These are phyloP conservation scores for Tagetes erecta DNA, from an alignment of 129 eudicot genomes.

Conservation along the genomic window DNA sequence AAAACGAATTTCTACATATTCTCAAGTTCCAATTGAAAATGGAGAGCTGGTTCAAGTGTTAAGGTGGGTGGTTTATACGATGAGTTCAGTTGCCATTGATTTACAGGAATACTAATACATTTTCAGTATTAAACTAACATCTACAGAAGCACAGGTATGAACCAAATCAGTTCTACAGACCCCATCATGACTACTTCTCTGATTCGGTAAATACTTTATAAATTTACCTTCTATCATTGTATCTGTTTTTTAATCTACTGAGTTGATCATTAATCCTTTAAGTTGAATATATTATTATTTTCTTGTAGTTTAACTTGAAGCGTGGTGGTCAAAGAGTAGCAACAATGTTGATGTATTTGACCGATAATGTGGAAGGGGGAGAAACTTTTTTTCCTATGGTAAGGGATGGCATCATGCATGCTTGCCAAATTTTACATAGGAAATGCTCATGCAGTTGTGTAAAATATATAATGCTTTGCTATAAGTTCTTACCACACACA, in stretches of 20 bases:
- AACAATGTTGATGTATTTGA: conserved; percentile 91
- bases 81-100: conserved; percentile 17
- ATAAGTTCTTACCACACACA: background rate
- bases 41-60: conserved; percentile 93
- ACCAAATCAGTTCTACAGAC: conserved; percentile 81
- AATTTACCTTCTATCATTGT: background rate
- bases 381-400: conserved; percentile 93
- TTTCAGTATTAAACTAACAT: conserved; percentile 63
- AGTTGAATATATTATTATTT: conserved; percentile 12
- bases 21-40: conserved; percentile 89
- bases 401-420: conserved; percentile 19
- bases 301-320: conserved; percentile 75
- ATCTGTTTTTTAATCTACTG: conserved; percentile 3
- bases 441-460: background rate
- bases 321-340: conserved; percentile 97
- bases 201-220: conserved; percentile 57
- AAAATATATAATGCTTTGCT: background rate
- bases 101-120: conserved; percentile 37
- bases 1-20: conserved; percentile 80
- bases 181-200: conserved; percentile 97
- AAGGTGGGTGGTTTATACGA: conserved; percentile 46
- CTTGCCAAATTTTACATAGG: background rate
- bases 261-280: background rate
- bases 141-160: conserved; percentile 95
- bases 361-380: conserved; percentile 93